Evolutionary conservation across 1,284 basidiomycete genomes (phyloP), one percentile per base, ranked within the genome.

Genomic region (Leccinum solheimii): DNA sequence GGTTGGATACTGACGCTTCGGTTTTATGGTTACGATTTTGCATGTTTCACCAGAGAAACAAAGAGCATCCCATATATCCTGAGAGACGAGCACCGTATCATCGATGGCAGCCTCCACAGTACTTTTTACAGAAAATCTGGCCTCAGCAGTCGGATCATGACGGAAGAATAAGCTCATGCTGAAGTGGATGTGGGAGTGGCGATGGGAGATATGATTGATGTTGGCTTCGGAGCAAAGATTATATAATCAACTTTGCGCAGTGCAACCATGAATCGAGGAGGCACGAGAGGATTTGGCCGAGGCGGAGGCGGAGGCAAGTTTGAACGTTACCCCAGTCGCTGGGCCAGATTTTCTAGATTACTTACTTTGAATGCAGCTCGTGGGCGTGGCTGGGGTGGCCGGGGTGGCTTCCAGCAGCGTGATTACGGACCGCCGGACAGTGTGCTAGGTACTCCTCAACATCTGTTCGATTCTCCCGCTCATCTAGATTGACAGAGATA

Each of bases 381-480:
- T 55, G 84, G 86, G 43, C 45, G 45, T 23, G 45, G 45, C 13
- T 23, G 45, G 45, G 45, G 45, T 23, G 86, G 84, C 27, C 80
- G 88, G 30, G 81, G 88, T 64, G 88, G 88, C 62, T 90, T 87
- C 70, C 83, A 86, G 63, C 86, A 87, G 64, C 81, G 89, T 59
- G 90, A 93, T 71, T 72, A 81, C 48, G 94, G 94, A 50, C 94
- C 94, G 71, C 94, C 94, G 60, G 92, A 94, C 61, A 85, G 83
- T 58, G 93, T 96, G 23, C 78, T 92, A 45, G 93, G 94, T 91
- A 69, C 63, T 40, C 49, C n/a, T 11, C 7, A 49, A 45, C 26
- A 38, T 55, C 38, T 62, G 14, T 59, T 50, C 32, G 19, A 58
- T 36, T 13, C 14, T 21, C 36, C 10, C 27, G 50, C 55, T 61